Conservation (phyloP, 495 filamentous ascomycete genomes). For the Xylaria castorea region DNA sequence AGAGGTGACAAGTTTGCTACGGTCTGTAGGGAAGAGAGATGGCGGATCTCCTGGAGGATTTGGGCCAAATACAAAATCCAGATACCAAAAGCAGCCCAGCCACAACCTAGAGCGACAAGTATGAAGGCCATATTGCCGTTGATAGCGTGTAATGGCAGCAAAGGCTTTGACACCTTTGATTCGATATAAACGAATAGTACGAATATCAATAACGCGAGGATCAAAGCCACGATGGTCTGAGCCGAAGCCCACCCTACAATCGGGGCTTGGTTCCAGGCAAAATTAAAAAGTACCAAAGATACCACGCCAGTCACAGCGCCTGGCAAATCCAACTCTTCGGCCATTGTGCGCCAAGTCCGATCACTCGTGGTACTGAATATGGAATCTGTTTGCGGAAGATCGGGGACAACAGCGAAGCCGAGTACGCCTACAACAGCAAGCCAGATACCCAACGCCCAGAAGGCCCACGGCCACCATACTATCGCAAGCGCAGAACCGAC, state of each 20-base stretch:
- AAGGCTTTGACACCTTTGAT: slow-evolving; percentile 50
- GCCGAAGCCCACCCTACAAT: slow-evolving; percentile 63
- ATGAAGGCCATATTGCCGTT: slow-evolving; percentile 59
- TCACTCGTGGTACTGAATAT: background rate
- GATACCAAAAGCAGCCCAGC: slow-evolving; percentile 69
- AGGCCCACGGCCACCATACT: slow-evolving; percentile 73
- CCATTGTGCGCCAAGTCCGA: background rate
- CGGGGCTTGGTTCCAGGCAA: slow-evolving; percentile 68
- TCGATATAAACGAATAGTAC: slow-evolving; percentile 61
- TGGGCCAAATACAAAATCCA: slow-evolving; percentile 64
- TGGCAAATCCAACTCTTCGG: slow-evolving; percentile 55
- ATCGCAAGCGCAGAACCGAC: slow-evolving; percentile 61
- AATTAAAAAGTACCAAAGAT: slow-evolving; percentile 64
- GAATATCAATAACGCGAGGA: slow-evolving; percentile 60
- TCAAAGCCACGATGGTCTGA: slow-evolving; percentile 62
- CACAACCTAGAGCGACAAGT: slow-evolving; percentile 60
- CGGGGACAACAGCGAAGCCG: slow-evolving; percentile 53
- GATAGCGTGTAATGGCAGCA: slow-evolving; percentile 61
- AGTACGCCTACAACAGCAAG: slow-evolving; percentile 49
- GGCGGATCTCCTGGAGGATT: slow-evolving; percentile 58
- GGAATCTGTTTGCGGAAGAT: background rate
- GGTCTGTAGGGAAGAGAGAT: slow-evolving; percentile 50
- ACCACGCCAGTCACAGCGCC: slow-evolving; percentile 60
- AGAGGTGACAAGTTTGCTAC: slow-evolving; percentile 55
- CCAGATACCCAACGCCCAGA: slow-evolving; percentile 62